Percentiles rank a stretch among this genome's conserved stretches.
Conservation (phyloP, 1,139 yeast species). For the Debaryomycetaceae sp. region DNA sequence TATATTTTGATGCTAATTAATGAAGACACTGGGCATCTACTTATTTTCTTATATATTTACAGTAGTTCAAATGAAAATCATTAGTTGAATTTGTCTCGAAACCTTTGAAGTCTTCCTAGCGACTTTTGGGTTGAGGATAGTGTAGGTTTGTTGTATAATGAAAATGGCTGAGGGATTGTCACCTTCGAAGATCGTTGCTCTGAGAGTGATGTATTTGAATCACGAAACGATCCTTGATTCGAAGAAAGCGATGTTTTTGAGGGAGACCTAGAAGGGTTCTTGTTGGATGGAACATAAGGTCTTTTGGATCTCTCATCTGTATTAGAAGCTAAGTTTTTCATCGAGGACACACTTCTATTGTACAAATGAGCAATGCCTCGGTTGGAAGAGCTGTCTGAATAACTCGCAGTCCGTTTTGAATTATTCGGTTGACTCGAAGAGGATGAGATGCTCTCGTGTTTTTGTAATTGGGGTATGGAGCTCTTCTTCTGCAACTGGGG, state of each 20-base stretch:
- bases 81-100: slow-evolving; percentile 26
- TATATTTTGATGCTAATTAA: slow-evolving; percentile 22
- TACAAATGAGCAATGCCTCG: neutral
- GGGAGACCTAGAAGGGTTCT: neutral
- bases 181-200: neutral
- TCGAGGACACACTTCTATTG: neutral
- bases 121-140: slow-evolving; percentile 45
- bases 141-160: slow-evolving; percentile 41
- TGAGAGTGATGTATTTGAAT: too few species aligned
- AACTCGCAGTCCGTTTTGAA: neutral
- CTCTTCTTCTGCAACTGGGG: slow-evolving; percentile 14
- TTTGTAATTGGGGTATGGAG: slow-evolving; percentile 8
- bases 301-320: neutral
- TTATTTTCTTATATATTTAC: slow-evolving; percentile 8
- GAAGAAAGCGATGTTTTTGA: neutral
- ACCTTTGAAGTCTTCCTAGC: slow-evolving; percentile 26
- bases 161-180: slow-evolving; percentile 21
- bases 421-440: slow-evolving; percentile 1
- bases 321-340: neutral
- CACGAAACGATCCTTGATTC: too few species aligned
- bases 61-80: slow-evolving; percentile 24
- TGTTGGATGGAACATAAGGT: neutral
- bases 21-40: neutral
- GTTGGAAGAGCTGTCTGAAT: neutral
- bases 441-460: neutral